Conservation (phyloP, 352 stramenopile genomes). For the Phytophthora ramorum region DNA sequence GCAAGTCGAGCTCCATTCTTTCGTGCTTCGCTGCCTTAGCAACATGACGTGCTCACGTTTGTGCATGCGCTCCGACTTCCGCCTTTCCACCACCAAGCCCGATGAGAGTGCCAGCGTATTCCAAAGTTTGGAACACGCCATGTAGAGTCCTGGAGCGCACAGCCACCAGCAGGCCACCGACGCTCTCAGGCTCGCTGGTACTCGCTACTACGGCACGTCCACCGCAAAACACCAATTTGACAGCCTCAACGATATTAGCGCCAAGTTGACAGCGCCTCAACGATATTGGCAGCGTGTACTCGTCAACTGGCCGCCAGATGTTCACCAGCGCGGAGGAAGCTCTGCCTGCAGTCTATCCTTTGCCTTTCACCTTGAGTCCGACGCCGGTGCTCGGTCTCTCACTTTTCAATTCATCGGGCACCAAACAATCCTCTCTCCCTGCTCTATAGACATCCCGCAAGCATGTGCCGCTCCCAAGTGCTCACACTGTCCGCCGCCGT, state of each 20-base stretch:
- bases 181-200: not conserved
- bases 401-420: constrained; percentile 30
- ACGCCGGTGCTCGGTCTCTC: constrained; percentile 15
- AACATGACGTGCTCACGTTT: not conserved
- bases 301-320: constrained; percentile 32
- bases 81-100: constrained; percentile 9
- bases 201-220: constrained; percentile 4
- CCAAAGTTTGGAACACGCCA: not conserved
- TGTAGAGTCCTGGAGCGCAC: constrained; percentile 16
- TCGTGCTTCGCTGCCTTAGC: not conserved
- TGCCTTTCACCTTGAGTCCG: constrained; percentile 16
- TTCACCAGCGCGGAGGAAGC: constrained; percentile 10
- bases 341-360: constrained; percentile 17
- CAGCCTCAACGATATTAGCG: constrained; percentile 17
- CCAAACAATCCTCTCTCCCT: constrained; percentile 6
- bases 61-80: not conserved
- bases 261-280: constrained; percentile 20
- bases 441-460: not conserved
- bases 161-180: constrained; percentile 17
- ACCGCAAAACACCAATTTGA: constrained; percentile 1
- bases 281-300: constrained; percentile 6
- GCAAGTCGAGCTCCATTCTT: not conserved
- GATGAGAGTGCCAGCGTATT: not conserved
- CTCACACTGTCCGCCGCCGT: constrained; percentile 16
- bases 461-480: constrained; percentile 25